Percentiles rank a stretch among this genome's conserved stretches.
Conservation (phyloP, 2,329 filamentous ascomycete species). For the Aspergillus cejpii region DNA sequence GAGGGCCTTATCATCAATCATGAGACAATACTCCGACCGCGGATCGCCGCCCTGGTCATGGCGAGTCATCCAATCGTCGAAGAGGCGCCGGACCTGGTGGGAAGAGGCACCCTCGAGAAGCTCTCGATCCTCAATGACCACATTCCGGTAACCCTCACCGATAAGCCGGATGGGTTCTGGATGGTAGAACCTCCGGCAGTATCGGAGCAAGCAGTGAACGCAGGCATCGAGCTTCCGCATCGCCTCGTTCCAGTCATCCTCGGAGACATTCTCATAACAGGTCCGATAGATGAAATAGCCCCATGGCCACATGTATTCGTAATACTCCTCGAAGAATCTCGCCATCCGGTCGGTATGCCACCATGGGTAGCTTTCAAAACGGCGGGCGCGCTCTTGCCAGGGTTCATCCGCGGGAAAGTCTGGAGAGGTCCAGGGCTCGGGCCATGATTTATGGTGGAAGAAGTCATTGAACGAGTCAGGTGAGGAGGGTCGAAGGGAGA, state of each 20-base stretch:
- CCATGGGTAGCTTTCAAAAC: not conserved
- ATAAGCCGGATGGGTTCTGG: not conserved
- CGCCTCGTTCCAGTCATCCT: not conserved
- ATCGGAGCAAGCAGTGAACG: not conserved
- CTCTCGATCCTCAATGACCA: not conserved
- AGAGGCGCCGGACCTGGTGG: not conserved
- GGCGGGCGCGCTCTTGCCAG: not conserved
- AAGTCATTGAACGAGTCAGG: not conserved
- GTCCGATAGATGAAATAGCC: not conserved
- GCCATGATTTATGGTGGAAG: not conserved
- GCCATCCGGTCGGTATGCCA: not conserved
- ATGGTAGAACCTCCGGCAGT: not conserved
- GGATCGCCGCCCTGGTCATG: not conserved
- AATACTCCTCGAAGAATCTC: not conserved
- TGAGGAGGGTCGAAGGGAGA: not conserved
- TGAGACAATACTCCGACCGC: not conserved
- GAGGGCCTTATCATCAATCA: not conserved
- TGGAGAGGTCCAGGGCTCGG: not conserved
- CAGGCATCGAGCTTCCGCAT: not conserved
- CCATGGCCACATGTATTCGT: not conserved
- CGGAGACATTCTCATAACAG: not conserved
- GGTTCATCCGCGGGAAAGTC: not conserved
- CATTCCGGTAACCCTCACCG: not conserved
- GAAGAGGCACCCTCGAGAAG: not conserved
- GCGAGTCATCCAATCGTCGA: not conserved